A percentile compares a stretch with the other conserved stretches of the same genome.
phyloP scores from a whole-genome alignment of 2,329 filamentous ascomycete genomes.

The Xylaria sp. region DNA sequence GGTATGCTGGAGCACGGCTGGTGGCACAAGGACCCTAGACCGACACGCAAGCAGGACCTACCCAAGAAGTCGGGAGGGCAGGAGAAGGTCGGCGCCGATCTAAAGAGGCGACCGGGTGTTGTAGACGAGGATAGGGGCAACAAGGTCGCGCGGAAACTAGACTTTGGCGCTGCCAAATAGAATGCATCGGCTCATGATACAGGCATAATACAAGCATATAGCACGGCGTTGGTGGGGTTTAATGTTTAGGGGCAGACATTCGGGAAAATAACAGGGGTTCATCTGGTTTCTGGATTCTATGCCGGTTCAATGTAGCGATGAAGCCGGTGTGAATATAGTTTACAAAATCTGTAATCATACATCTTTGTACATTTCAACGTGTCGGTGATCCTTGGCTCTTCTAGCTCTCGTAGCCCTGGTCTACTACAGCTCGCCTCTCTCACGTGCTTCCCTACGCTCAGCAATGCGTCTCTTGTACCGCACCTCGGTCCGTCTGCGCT shows the following conservation, averaged over 20 bases:
- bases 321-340: slow-evolving; percentile 6
- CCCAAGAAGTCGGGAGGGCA: slow-evolving; percentile 76
- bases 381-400: neutral
- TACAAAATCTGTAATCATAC: slow-evolving; percentile 33
- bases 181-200: slow-evolving; percentile 9
- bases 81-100: slow-evolving; percentile 79
- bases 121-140: slow-evolving; percentile 71
- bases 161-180: slow-evolving; percentile 66
- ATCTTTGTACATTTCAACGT: slow-evolving; percentile 28
- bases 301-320: neutral
- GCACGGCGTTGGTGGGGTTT: slow-evolving; percentile 30
- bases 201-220: slow-evolving; percentile 21
- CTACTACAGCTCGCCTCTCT: slow-evolving; percentile 38
- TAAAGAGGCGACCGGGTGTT: slow-evolving; percentile 77
- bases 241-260: neutral
- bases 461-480: slow-evolving; percentile 83
- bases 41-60: slow-evolving; percentile 80
- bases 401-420: neutral
- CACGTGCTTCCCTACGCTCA: slow-evolving; percentile 72
- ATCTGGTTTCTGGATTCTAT: neutral
- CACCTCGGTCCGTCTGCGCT: slow-evolving; percentile 85
- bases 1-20: slow-evolving; percentile 82
- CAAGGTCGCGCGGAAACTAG: slow-evolving; percentile 82
- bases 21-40: slow-evolving; percentile 84
- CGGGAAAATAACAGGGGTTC: neutral